phyloP scores from a whole-genome alignment of 805 yeast species.

The Saccharomycopsis sp. region DNA sequence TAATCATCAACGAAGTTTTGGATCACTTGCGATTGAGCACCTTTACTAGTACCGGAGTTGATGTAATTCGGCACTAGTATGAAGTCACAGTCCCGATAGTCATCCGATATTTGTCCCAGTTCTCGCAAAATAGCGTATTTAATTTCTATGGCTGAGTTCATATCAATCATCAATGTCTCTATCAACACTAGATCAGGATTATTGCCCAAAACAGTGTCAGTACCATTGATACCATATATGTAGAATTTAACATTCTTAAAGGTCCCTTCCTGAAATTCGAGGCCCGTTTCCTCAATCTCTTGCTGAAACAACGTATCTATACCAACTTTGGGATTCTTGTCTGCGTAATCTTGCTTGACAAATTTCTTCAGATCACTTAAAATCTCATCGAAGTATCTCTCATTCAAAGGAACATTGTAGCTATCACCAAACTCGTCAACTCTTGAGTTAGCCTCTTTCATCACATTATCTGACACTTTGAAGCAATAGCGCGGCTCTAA shows the following conservation, averaged over 20 bases:
- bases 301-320: constrained; percentile 1
- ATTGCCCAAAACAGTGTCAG: not conserved
- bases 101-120: not conserved
- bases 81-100: not conserved
- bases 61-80: not conserved
- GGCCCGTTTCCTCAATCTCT: not conserved
- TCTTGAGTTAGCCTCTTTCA: constrained; percentile 27
- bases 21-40: not conserved
- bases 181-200: not conserved
- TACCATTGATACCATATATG: not conserved
- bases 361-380: constrained; percentile 14
- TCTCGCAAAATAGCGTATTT: not conserved
- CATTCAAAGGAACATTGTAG: constrained; percentile 32
- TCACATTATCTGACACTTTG: constrained; percentile 30
- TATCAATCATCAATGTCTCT: not conserved
- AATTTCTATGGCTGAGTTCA: not conserved
- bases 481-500: constrained; percentile 59
- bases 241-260: constrained; percentile 8
- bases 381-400: constrained; percentile 22
- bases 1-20: not conserved
- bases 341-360: not conserved
- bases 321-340: not conserved
- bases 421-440: constrained; percentile 65
- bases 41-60: not conserved
- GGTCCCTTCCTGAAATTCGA: not conserved